These are phyloP conservation scores for Macrolepiota dolichaula DNA, from an alignment of 768 basidiomycete species.

Conservation along the genomic window DNA sequence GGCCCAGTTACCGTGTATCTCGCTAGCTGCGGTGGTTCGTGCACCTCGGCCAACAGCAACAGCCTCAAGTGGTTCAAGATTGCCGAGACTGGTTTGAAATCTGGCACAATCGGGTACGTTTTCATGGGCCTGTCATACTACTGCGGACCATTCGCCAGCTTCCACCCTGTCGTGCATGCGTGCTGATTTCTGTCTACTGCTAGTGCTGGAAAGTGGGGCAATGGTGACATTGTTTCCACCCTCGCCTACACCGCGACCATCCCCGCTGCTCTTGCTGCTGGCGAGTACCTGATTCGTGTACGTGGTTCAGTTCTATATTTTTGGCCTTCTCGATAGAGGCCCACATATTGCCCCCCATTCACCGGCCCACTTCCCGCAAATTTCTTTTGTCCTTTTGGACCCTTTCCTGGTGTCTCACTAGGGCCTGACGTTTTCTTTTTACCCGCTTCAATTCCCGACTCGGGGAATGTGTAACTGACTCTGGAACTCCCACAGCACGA, in stretches of 20 bases:
- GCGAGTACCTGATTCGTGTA: conserved; percentile 34
- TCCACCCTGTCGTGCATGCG: not conserved
- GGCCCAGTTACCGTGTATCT: conserved; percentile 34
- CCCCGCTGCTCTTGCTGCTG: conserved; percentile 28
- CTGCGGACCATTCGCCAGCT: not conserved
- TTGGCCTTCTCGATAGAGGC: not conserved
- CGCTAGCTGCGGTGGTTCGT: conserved; percentile 29
- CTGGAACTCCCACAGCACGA: conserved; percentile 22
- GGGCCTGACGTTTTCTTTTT: not conserved
- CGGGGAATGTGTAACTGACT: not conserved
- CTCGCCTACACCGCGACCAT: conserved; percentile 29
- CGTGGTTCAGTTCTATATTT: not conserved
- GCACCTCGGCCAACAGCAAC: conserved; percentile 28
- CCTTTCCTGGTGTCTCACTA: not conserved
- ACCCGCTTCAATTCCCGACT: not conserved
- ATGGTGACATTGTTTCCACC: conserved; percentile 23
- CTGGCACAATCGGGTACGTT: conserved; percentile 27
- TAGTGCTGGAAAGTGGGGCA: conserved; percentile 28
- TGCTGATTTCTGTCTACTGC: not conserved
- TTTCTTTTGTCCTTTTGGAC: not conserved
- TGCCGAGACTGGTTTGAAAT: conserved; percentile 27
- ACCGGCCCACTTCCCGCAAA: not conserved
- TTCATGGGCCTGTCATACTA: not conserved
- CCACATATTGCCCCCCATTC: not conserved
- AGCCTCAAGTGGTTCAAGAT: conserved; percentile 35